A percentile compares a stretch with the other conserved stretches of the same genome.
These are phyloP conservation scores for Termitomyces heimii DNA, from an alignment of 768 basidiomycete genomes.

Conservation along the genomic window DNA sequence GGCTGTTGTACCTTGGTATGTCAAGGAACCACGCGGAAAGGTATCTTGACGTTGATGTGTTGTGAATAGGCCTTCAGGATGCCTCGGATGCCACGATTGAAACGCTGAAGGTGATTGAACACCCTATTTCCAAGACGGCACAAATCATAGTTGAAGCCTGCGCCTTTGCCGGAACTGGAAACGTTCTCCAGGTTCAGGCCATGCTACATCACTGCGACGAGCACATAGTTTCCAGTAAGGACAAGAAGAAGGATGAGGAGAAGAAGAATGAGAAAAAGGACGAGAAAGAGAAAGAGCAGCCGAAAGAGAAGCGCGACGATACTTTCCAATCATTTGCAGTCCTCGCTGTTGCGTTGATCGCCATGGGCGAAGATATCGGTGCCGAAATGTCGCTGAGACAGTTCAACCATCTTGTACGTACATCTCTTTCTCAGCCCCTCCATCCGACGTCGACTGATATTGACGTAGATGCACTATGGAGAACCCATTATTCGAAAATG, in stretches of 20 bases:
- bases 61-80: conserved; percentile 76
- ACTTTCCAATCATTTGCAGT: conserved; percentile 91
- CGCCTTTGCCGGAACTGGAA: conserved; percentile 91
- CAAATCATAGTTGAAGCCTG: conserved; percentile 92
- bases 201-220: conserved; percentile 94
- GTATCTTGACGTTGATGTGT: neutral
- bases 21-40: neutral
- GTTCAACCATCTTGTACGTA: conserved; percentile 89
- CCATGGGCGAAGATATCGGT: conserved; percentile 98
- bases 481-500: conserved; percentile 89
- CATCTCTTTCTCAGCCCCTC: neutral
- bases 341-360: conserved; percentile 87
- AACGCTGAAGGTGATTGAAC: conserved; percentile 88
- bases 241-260: conserved; percentile 38
- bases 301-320: conserved; percentile 51
- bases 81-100: conserved; percentile 91
- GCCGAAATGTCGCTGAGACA: conserved; percentile 97
- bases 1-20: conserved; percentile 85
- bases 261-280: conserved; percentile 38
- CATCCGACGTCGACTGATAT: conserved; percentile 13
- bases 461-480: conserved; percentile 93
- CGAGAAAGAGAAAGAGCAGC: conserved; percentile 47
- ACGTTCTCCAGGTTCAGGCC: conserved; percentile 87
- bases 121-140: conserved; percentile 86
- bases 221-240: conserved; percentile 64